Evolutionary conservation across 2,329 filamentous ascomycete genomes (phyloP), one percentile per base, ranked within the genome.

Genomic region (Cordyceps tenuipes): DNA sequence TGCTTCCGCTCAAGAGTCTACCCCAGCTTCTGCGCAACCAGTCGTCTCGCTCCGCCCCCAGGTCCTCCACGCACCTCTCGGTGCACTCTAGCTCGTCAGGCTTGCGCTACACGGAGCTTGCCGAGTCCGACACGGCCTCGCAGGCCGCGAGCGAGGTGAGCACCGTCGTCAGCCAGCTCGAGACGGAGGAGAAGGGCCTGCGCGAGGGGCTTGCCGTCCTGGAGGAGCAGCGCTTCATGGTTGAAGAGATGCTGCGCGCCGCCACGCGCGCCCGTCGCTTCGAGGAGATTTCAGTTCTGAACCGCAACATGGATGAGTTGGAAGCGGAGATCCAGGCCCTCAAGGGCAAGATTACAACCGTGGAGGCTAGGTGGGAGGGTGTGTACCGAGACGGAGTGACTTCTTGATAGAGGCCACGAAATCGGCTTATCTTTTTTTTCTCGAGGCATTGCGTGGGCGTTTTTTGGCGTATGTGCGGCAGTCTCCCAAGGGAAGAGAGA

Each of bases 191-290:
- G 71, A 93, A 90, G 70, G 84, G 90, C 21, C 76, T 95, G 1
- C 83, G 88, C 17, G 91, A 96, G 68, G 79, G 85, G 4, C 76
- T 96, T 13, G 88, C 94, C 34, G 87, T 97, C 7, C 79, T 97
- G 1, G 91, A 96, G 71, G 92, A 97, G 73, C 92, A 97, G 71
- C 88, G 86, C 64, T 96, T 95, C 73, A 85, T 96, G 74, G 91
- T 97, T 0, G 84, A 86, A 43, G 86, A 90, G 66, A 96, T 96
- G 91, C 84, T 96, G 49, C 83, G 83, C 8, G 84, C 87, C 62
- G 90, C 91, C 0, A 87, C 87, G 52, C 87, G 86, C 47, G 83
- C 88, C 12, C 79, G 90, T 31, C 85, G 90, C 61, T 95, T 96
- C 65, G 92, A 96, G 68, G 92, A 97, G 72, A 89, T 95, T 2